A percentile compares a stretch with the other conserved stretches of the same genome.
Evolutionary conservation across 495 filamentous ascomycete genomes (phyloP).

Genomic region (Hypoxylon intermedium): DNA sequence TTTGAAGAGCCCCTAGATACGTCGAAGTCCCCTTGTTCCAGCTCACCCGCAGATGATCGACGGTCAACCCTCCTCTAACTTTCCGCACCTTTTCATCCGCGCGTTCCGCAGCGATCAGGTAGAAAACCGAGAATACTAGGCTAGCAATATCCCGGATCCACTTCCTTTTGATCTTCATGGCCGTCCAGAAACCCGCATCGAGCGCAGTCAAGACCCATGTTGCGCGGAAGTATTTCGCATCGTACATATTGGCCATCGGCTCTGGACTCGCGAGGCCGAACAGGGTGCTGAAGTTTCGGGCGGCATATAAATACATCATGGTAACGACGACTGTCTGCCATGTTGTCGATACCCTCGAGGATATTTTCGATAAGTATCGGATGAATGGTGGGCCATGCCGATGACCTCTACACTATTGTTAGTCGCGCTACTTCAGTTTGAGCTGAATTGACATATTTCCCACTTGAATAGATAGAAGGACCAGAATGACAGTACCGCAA

Average conservation of each 20-base stretch:
- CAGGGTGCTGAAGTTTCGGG: conserved; percentile 91
- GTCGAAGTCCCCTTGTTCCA: conserved; percentile 95
- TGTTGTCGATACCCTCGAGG: conserved; percentile 70
- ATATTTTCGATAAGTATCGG: conserved; percentile 72
- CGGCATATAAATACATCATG: conserved; percentile 87
- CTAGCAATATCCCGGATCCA: conserved; percentile 83
- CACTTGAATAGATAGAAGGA: conserved; percentile 80
- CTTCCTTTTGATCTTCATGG: conserved; percentile 86
- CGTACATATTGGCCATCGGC: conserved; percentile 92
- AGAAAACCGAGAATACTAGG: conserved; percentile 84
- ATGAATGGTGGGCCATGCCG: conserved; percentile 84
- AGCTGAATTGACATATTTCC: conserved; percentile 20
- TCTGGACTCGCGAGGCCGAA: conserved; percentile 91
- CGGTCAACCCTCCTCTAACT: conserved; percentile 80
- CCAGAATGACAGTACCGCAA: conserved; percentile 91
- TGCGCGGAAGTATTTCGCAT: conserved; percentile 91
- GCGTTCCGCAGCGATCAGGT: conserved; percentile 88
- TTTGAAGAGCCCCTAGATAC: conserved; percentile 74
- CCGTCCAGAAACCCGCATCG: conserved; percentile 97
- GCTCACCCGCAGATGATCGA: conserved; percentile 90
- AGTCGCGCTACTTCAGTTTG: conserved; percentile 5
- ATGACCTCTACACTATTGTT: conserved; percentile 67
- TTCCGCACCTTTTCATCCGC: conserved; percentile 98
- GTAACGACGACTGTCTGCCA: conserved; percentile 92
- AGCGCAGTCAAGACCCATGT: conserved; percentile 96